Base-by-base conservation (phyloP, 1,284 basidiomycete species). In the Pseudozyma pruni region DNA sequence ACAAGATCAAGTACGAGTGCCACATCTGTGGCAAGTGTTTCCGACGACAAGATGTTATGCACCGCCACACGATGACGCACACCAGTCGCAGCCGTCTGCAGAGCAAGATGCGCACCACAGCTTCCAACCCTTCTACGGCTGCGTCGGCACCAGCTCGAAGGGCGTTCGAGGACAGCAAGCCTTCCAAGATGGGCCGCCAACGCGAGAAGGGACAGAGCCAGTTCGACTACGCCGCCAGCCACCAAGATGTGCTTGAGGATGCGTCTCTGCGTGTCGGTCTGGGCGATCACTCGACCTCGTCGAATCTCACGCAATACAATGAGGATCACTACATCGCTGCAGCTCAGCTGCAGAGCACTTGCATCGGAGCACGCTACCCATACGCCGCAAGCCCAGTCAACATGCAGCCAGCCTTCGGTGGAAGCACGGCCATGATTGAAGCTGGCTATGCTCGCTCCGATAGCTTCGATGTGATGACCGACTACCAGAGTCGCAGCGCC, bases 21-120 rank as follows among this genome's bases (percentile, higher is more conserved):
- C 54, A 58, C 23, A 72, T 72, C 37, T 72, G 69, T 20, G 62
- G 69, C 34, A 72, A 72, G 31, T 52, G 52, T 25, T 72, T 72
- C 43, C 62, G 62, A n/a, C 61, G 69, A 22, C 69, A 72, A 27
- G 69, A 72, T 14, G 69, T 72, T 17, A 72, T 72, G 69, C 69
- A 72, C 37, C 69, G 69, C 4, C 69, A 72, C 45, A 72, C 69
- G 0, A 57, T 66, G 58, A 72, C 69, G 13, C 69, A 72, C 44
- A 47, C 49, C 22, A 53, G 44, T 33, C 54, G 57, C 32, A 49
- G 47, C 25, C 62, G 55, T 22, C 51, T 47, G 37, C 45, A 49
- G 29, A 58, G 33, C 47, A 66, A 66, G 55, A 54, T 58, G 62
- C 62, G 62, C 32, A 46, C 17, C 51, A 49, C 55, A 3, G 50